Evolutionary conservation across 192 early-diverging fungal species (phyloP), one percentile per base, ranked within the genome.

Genomic region (Backusella westeae): DNA sequence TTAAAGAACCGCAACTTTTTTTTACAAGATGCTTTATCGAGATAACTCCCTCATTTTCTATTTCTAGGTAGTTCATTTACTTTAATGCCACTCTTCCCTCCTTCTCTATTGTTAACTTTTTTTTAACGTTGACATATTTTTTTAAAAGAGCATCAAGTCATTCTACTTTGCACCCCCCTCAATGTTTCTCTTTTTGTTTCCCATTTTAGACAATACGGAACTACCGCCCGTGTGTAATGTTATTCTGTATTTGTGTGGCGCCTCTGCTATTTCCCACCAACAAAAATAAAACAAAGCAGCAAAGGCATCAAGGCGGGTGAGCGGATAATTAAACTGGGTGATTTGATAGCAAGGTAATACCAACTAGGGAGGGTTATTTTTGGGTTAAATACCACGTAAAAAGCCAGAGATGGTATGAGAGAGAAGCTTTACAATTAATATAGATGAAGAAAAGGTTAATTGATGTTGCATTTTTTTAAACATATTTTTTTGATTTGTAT

Each of bases 311-410:
- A 63, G 56, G 23, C 56, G 56, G 23, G 23, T 63, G 56, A 26
- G 56, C 56, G 56, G 56, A 26, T 63, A 63, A 63, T 63, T 29
- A 63, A 63, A 29, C 56, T 63, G 46, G 46, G 46, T 49, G 56
- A 63, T 63, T 63, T 63, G 56, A 56, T 56, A 56, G 53, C 53
- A 56, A 56, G 21, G 53, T 56, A 56, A 56, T 56, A 56, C 42
- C 53, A 56, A 12, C 21, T 23, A 56, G 21, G 53, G 53, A 56
- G 53, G 26, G 53, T 56, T 56, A 56, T 23, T 56, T 56, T 56
- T 56, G 53, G 53, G 53, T n/a, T 23, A 23, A 21, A 23, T 19
- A 10, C 19, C 38, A 44, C 42, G 42, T 44, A 44, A 44, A 44
- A 44, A 44, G 42, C 15, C 15, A 44, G 42, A 44, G 42, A 21